Conservation (phyloP, 2,329 filamentous ascomycete species). For the Hymenoscyphus repandus region DNA sequence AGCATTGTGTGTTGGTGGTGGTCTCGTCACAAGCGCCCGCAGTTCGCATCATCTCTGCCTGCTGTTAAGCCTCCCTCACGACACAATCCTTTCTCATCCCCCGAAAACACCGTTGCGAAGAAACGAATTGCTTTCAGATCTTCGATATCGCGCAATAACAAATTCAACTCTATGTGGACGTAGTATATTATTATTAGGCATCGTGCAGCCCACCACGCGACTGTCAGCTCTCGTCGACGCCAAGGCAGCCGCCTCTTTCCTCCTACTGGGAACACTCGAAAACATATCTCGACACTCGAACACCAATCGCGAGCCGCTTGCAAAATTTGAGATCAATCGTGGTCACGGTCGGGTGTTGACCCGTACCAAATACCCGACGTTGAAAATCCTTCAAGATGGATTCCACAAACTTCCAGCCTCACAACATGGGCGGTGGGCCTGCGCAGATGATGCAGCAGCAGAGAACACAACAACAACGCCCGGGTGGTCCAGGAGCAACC, state of each 20-base stretch:
- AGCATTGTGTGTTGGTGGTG: background rate
- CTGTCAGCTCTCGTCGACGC: constrained; percentile 25
- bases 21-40: background rate
- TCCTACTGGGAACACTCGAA: constrained; percentile 3
- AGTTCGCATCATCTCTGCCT: background rate
- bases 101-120: constrained; percentile 20
- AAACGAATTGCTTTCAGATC: constrained; percentile 15
- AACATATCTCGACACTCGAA: constrained; percentile 1
- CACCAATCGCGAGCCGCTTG: constrained; percentile 8
- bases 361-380: constrained; percentile 14
- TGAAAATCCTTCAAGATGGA: constrained; percentile 26
- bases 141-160: constrained; percentile 23
- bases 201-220: constrained; percentile 23
- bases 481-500: constrained; percentile 8
- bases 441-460: constrained; percentile 27
- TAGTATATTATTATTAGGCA: constrained; percentile 22
- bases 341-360: constrained; percentile 21
- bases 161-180: constrained; percentile 25
- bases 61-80: background rate
- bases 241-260: constrained; percentile 9
- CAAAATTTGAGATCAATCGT: constrained; percentile 6
- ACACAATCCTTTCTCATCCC: background rate
- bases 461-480: constrained; percentile 20
- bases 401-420: constrained; percentile 29
- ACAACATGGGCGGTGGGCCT: constrained; percentile 26